phyloP scores from a whole-genome alignment of 148 eudicot genomes.

The Chenopodium formosanum region DNA sequence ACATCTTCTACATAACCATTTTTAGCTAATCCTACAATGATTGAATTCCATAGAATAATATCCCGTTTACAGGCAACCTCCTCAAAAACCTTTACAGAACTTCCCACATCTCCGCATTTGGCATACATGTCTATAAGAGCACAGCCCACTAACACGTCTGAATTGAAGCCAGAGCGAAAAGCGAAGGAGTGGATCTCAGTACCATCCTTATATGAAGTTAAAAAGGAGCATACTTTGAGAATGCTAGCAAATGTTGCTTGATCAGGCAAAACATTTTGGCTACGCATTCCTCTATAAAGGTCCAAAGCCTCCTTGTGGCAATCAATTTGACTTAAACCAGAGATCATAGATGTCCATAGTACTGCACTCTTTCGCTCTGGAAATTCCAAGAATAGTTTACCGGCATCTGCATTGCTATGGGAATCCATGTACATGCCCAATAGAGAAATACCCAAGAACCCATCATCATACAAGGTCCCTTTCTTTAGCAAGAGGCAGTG shows the following conservation, averaged over 20 bases:
- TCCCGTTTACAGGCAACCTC: conserved; percentile 62
- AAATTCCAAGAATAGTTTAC: conserved; percentile 57
- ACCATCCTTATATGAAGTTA: conserved; percentile 68
- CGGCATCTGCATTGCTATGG: conserved; percentile 45
- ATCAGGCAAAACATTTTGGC: conserved; percentile 61
- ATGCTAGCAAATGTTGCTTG: conserved; percentile 87
- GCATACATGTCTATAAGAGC: conserved; percentile 95
- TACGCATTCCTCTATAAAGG: conserved; percentile 64
- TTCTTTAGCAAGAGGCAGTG: conserved; percentile 60
- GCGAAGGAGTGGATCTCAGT: conserved; percentile 62
- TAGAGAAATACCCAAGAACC: conserved; percentile 70
- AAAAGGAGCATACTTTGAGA: conserved; percentile 69
- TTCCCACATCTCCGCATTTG: conserved; percentile 74
- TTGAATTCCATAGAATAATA: conserved; percentile 82
- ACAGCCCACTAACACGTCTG: conserved; percentile 71
- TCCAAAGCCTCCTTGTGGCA: conserved; percentile 55
- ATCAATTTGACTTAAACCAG: conserved; percentile 71
- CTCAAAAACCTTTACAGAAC: conserved; percentile 61
- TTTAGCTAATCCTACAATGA: conserved; percentile 78
- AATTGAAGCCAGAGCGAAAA: conserved; percentile 57
- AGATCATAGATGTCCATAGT: conserved; percentile 84
- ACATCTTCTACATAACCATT: conserved; percentile 79
- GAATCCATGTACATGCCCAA: conserved; percentile 68
- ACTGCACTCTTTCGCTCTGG: conserved; percentile 62
- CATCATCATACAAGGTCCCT: conserved; percentile 51